Evolutionary conservation across 2,329 filamentous ascomycete species (phyloP).

Genomic region (Colletotrichum camelliae): DNA sequence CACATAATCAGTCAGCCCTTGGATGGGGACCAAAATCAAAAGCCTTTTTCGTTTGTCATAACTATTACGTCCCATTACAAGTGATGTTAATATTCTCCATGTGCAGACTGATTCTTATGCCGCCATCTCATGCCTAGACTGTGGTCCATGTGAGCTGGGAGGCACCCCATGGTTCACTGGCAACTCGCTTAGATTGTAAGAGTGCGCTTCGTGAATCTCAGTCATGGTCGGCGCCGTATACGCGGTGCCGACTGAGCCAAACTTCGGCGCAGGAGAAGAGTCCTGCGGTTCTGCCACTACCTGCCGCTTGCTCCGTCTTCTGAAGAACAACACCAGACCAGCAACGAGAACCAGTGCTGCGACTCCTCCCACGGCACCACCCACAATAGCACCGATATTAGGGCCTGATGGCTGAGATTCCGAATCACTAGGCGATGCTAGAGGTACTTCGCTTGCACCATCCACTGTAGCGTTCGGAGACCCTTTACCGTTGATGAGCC

Average conservation of each 20-base stretch:
- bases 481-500: neutral
- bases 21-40: conserved; percentile 1
- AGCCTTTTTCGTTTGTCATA: conserved; percentile 4
- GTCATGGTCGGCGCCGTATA: neutral
- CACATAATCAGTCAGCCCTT: conserved; percentile 1
- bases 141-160: fast-evolving
- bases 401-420: conserved; percentile 22
- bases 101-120: neutral
- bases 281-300: neutral
- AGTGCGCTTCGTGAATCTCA: neutral
- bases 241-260: neutral
- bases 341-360: conserved; percentile 43
- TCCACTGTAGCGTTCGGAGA: neutral
- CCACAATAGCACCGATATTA: conserved; percentile 46
- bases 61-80: too few relatives aligned
- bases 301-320: conserved; percentile 32
- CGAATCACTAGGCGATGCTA: neutral
- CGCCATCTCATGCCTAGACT: neutral
- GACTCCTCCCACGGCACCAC: conserved; percentile 51
- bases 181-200: neutral
- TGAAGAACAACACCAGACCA: conserved; percentile 42
- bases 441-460: neutral
- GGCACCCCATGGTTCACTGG: neutral
- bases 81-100: neutral
- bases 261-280: neutral